Base-by-base conservation (phyloP, 2,329 filamentous ascomycete genomes). In the Pseudopyricularia cyperi region DNA sequence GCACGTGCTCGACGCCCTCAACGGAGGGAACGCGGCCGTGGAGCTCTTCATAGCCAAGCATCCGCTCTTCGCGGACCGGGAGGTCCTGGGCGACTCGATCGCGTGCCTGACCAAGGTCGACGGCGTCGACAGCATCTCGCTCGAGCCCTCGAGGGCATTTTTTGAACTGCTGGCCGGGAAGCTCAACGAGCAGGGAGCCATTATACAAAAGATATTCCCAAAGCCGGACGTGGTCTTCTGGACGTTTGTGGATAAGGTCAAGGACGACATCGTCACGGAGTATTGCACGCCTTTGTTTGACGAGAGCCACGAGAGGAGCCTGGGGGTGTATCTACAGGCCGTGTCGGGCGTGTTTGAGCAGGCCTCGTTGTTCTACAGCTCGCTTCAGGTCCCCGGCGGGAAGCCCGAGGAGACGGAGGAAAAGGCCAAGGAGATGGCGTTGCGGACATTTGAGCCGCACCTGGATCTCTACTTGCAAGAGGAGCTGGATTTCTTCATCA, bases 391-490 rank as follows among this genome's bases (percentile, higher is more conserved):
- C 2, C 83, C 87, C 2, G 28, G 30, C 28, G 49, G 49, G 15
- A 51, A 35, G 37, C 19, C 39, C 12, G 66, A 76, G 46, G 75
- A 82, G 9, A 19, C 15, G 15, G 50, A 54, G 24, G 46, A 52
- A 33, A 80, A 83, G 57, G 77, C 85, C 14, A 83, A 82, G 59
- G 74, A 79, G 53, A 75, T 89, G 50, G 75, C 90, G 14, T 70
- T 82, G 15, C 78, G 77, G 56, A 82, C 89, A 1, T 97, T 95
- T 60, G 91, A 95, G 64, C 89, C 86, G 37, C 91, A 97, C 63
- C 74, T 97, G n/a, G 90, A 96, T 63, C 70, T 95, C 1, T 98
- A 97, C 64, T 73, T 98, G 15, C 83, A 89, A 56, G 91, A 96
- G 63, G 93, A 98, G 68, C 72, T 96, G 30, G 87, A 91, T 48